Evolutionary conservation across 768 basidiomycete genomes (phyloP).

Genomic region (Tricholoma matsutake): DNA sequence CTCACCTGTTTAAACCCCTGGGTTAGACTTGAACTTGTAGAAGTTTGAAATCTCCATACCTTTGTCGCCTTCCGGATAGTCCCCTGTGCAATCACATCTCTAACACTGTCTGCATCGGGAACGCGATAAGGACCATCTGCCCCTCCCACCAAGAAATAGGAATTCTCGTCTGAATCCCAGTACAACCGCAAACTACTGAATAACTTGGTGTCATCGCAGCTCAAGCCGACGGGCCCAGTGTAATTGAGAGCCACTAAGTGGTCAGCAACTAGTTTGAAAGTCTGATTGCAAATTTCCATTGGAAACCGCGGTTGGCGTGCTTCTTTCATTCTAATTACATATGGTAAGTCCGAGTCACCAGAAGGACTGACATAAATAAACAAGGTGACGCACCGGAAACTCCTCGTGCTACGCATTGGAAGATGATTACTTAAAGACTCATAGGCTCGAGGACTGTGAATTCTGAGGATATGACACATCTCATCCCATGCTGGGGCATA

Average conservation of each 20-base stretch:
- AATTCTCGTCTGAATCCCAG: neutral
- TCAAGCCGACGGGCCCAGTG: neutral
- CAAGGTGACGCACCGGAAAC: neutral
- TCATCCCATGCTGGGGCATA: neutral
- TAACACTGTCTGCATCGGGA: constrained; percentile 17
- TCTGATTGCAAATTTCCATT: neutral
- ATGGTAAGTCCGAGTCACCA: too few species aligned
- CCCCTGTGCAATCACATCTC: constrained; percentile 8
- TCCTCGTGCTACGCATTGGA: neutral
- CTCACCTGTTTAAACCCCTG: neutral
- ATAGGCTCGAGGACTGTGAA: neutral
- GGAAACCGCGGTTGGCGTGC: neutral
- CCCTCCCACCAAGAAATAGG: neutral
- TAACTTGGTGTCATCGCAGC: neutral
- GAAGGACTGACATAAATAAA: neutral
- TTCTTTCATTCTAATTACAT: neutral
- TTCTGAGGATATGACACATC: neutral
- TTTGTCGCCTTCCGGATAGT: constrained; percentile 18
- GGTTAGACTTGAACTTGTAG: neutral
- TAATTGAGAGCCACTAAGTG: neutral
- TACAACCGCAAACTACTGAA: neutral
- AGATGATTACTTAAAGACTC: neutral
- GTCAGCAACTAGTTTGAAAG: neutral
- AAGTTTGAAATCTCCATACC: constrained; percentile 8
- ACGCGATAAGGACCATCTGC: neutral